phyloP scores from a whole-genome alignment of 2,329 filamentous ascomycete genomes.

The Colletotrichum truncatum region DNA sequence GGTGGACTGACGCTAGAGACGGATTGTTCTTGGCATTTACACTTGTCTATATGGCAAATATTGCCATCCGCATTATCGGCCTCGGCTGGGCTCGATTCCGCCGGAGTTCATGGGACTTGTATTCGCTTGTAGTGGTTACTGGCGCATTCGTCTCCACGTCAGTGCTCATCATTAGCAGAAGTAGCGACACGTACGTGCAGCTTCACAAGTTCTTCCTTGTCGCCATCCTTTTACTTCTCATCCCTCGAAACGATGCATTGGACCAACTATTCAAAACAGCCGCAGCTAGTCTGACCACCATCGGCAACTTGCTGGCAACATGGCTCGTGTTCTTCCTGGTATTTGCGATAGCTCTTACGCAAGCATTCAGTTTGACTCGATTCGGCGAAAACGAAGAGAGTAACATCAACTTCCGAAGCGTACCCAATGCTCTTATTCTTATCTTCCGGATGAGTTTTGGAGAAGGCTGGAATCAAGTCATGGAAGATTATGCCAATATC shows the following conservation, averaged over 20 bases:
- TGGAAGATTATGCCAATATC: conserved; percentile 93
- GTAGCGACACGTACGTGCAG: conserved; percentile 74
- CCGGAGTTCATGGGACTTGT: conserved; percentile 95
- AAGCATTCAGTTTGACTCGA: conserved; percentile 93
- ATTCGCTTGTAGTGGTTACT: conserved; percentile 80
- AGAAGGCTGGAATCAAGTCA: conserved; percentile 95
- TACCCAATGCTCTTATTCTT: conserved; percentile 92
- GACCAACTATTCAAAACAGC: conserved; percentile 99
- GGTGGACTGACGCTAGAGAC: conserved; percentile 78
- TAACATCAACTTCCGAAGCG: conserved; percentile 92
- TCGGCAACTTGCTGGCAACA: conserved; percentile 90
- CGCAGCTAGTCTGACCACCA: conserved; percentile 89
- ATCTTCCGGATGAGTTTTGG: conserved; percentile 93
- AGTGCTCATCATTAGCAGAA: conserved; percentile 72
- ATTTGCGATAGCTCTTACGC: conserved; percentile 95
- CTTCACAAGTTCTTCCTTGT: conserved; percentile 96
- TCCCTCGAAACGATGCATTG: conserved; percentile 94
- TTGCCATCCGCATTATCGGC: conserved; percentile 84
- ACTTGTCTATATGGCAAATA: conserved; percentile 83
- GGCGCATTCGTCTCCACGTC: conserved; percentile 83
- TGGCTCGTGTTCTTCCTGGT: conserved; percentile 98
- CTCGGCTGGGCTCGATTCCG: conserved; percentile 93
- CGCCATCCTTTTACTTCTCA: conserved; percentile 86
- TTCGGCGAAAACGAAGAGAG: conserved; percentile 78
- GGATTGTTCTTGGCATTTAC: conserved; percentile 84